Evolutionary conservation across 768 basidiomycete genomes (phyloP).

Genomic region (Termitomyces sp.): DNA sequence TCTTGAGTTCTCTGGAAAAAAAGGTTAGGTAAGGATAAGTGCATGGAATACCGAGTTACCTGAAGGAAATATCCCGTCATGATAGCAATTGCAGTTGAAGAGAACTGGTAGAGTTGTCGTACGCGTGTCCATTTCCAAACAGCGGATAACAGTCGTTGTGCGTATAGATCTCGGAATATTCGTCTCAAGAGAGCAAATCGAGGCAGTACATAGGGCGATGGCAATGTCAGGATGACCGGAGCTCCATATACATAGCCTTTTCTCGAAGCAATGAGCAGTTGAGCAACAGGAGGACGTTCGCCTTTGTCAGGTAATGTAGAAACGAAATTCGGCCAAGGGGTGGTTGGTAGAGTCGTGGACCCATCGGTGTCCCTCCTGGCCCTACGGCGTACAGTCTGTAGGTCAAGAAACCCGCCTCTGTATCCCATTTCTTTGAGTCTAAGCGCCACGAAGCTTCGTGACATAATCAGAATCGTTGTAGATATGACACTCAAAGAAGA

Average conservation of each 20-base stretch:
- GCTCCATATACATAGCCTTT: not conserved
- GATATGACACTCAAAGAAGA: not conserved
- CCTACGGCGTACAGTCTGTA: not conserved
- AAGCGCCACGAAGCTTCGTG: constrained; percentile 9
- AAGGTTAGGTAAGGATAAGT: not conserved
- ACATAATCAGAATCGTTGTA: not conserved
- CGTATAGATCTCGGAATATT: not conserved
- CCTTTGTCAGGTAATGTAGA: not conserved
- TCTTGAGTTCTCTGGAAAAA: not conserved
- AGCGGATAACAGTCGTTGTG: constrained; percentile 3
- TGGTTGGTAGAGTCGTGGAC: not conserved
- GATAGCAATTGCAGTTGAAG: constrained; percentile 12
- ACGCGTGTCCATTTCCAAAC: constrained; percentile 9
- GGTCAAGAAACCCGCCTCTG: not conserved
- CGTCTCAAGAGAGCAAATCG: constrained; percentile 5
- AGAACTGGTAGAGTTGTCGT: constrained; percentile 1
- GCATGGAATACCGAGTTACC: constrained; percentile 2
- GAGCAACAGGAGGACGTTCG: not conserved
- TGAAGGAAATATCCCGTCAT: constrained; percentile 14
- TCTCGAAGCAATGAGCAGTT: not conserved
- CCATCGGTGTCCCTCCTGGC: not conserved
- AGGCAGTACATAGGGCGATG: constrained; percentile 11
- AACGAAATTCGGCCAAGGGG: not conserved
- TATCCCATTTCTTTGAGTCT: not conserved
- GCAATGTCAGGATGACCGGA: constrained; percentile 14